Evolutionary conservation across 495 filamentous ascomycete species (phyloP).

Genomic region (Neurospora discreta): DNA sequence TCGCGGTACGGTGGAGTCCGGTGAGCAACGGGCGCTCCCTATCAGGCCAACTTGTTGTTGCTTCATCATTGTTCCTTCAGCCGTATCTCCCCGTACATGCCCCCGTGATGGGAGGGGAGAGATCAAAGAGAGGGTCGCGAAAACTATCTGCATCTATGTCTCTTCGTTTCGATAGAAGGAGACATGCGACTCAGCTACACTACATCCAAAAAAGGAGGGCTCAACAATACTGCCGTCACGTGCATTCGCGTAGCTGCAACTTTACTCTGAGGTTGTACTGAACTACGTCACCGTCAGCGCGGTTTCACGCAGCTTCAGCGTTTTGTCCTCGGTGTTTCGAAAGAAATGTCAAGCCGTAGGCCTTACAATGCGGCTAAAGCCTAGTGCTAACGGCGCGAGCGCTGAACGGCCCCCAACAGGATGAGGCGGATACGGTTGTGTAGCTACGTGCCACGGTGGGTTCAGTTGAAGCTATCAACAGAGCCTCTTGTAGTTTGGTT

Average conservation of each 20-base stretch:
- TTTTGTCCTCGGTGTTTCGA: not conserved
- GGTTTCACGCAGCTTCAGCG: not conserved
- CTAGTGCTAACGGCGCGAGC: not conserved
- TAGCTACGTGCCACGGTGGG: not conserved
- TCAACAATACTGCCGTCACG: not conserved
- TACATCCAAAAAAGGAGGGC: not conserved
- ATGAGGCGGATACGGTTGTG: not conserved
- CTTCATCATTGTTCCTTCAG: not conserved
- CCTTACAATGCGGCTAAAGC: not conserved
- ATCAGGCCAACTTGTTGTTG: not conserved
- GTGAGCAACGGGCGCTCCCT: not conserved
- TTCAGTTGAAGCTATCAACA: not conserved
- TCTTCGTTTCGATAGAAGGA: not conserved
- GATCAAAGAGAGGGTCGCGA: not conserved
- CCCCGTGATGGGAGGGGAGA: not conserved
- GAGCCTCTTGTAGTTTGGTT: not conserved
- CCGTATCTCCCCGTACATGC: not conserved
- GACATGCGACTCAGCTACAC: not conserved
- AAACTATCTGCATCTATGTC: not conserved
- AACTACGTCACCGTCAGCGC: not conserved
- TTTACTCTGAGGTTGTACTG: not conserved
- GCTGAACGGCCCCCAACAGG: not conserved
- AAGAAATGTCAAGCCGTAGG: not conserved
- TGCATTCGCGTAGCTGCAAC: not conserved
- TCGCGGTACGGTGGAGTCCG: not conserved